Percentiles rank a stretch among this genome's conserved stretches.
Evolutionary conservation across 108 stramenopile genomes (phyloP).

Genomic region (Ochromonas danica): DNA sequence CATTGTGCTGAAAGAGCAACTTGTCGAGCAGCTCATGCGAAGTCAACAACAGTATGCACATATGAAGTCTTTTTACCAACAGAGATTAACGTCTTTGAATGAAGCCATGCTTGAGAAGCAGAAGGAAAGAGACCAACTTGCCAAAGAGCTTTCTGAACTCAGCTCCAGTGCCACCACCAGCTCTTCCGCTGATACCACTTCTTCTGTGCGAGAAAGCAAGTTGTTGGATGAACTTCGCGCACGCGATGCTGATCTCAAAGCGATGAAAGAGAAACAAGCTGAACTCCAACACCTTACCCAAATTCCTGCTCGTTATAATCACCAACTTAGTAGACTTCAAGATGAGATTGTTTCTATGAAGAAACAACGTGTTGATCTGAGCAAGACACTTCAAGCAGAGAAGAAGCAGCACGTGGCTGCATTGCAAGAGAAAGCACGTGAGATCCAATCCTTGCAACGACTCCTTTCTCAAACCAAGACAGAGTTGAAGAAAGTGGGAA

Average conservation of each 20-base stretch:
- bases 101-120: constrained; percentile 28
- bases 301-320: background rate
- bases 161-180: background rate
- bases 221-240: background rate
- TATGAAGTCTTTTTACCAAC: constrained; percentile 35
- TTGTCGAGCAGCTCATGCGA: background rate
- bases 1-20: constrained; percentile 29
- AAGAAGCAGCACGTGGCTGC: constrained; percentile 27
- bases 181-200: background rate
- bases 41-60: background rate
- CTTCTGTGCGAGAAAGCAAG: background rate
- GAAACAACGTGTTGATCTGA: constrained; percentile 10
- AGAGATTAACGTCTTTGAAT: background rate
- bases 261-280: constrained; percentile 2
- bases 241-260: background rate
- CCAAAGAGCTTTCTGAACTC: background rate
- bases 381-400: constrained; percentile 6
- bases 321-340: constrained; percentile 20
- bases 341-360: constrained; percentile 28
- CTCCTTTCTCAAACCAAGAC: background rate
- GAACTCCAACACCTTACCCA: background rate
- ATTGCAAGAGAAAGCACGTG: constrained; percentile 19
- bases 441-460: constrained; percentile 11
- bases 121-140: background rate
- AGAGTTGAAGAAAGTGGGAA: background rate